Percentiles rank a stretch among this genome's conserved stretches.
Evolutionary conservation across 768 basidiomycete genomes (phyloP).

Genomic region (Amanita rubescens): DNA sequence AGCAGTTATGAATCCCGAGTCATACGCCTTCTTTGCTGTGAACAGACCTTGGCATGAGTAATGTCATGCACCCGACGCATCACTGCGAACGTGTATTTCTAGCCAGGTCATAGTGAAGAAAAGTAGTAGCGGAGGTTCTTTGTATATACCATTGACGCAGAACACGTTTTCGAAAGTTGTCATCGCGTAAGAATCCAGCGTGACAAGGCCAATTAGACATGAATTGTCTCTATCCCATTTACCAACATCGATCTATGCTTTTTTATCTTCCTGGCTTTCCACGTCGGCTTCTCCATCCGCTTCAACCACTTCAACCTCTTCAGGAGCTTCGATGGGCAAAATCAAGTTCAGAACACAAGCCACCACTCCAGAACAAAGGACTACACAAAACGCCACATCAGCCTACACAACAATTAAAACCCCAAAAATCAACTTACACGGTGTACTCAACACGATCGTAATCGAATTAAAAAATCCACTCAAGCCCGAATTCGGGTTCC

Average conservation of each 20-base stretch:
- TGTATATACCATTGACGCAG: too few species aligned
- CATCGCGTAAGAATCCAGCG: too few species aligned
- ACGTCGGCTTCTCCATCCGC: neutral
- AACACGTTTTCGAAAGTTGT: too few species aligned
- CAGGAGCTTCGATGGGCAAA: neutral
- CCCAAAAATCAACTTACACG: slow-evolving; percentile 47
- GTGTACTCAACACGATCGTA: slow-evolving; percentile 73
- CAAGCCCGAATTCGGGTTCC: slow-evolving; percentile 43
- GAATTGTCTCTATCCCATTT: too few species aligned
- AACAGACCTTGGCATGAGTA: too few species aligned
- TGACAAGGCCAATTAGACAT: too few species aligned
- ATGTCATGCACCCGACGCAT: too few species aligned
- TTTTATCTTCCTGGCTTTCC: neutral
- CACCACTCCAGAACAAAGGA: slow-evolving; percentile 40
- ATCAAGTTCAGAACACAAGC: slow-evolving; percentile 1
- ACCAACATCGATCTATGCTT: neutral
- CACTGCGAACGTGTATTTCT: too few species aligned
- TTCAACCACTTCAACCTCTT: neutral
- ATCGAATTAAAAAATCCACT: slow-evolving; percentile 70
- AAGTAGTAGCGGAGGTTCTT: too few species aligned
- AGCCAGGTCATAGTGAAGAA: too few species aligned
- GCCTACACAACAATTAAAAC: slow-evolving; percentile 9
- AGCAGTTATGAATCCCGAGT: too few species aligned
- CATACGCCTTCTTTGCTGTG: too few species aligned
- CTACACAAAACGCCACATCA: slow-evolving; percentile 22